phyloP scores from a whole-genome alignment of 345 rosid species.

The Hypericum androsaemum region DNA sequence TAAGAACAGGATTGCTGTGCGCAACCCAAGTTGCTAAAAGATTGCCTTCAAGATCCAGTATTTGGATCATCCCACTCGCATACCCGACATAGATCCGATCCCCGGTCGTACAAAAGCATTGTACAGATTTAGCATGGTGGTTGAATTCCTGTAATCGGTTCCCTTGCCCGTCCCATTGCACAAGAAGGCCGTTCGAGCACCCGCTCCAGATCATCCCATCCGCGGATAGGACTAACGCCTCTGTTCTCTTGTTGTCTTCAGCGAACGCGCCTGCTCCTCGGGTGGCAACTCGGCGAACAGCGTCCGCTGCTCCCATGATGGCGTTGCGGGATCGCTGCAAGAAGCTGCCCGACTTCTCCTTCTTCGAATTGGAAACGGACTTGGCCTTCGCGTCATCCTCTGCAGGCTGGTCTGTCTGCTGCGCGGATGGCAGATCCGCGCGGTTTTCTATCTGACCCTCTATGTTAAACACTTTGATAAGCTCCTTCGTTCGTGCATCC shows the following conservation, averaged over 20 bases:
- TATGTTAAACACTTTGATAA: constrained; percentile 71
- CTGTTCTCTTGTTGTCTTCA: constrained; percentile 79
- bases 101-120: constrained; percentile 78
- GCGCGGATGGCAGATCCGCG: constrained; percentile 38
- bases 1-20: constrained; percentile 72
- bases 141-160: constrained; percentile 64
- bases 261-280: constrained; percentile 70
- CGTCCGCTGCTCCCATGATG: constrained; percentile 96
- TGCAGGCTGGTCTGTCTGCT: constrained; percentile 37
- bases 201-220: constrained; percentile 97
- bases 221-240: constrained; percentile 60
- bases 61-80: constrained; percentile 72
- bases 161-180: constrained; percentile 91
- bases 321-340: constrained; percentile 98
- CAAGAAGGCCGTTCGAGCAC: constrained; percentile 70
- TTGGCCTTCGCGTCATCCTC: constrained; percentile 85
- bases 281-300: constrained; percentile 88
- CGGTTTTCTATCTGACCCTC: constrained; percentile 90
- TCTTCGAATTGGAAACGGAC: constrained; percentile 57
- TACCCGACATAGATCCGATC: constrained; percentile 74
- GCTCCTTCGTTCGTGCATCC: constrained; percentile 94
- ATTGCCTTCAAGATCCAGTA: constrained; percentile 82
- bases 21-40: constrained; percentile 71
- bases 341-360: constrained; percentile 87
- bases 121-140: constrained; percentile 64